phyloP scores from a whole-genome alignment of 805 yeast genomes.

The Yamadazyma laniorum region DNA sequence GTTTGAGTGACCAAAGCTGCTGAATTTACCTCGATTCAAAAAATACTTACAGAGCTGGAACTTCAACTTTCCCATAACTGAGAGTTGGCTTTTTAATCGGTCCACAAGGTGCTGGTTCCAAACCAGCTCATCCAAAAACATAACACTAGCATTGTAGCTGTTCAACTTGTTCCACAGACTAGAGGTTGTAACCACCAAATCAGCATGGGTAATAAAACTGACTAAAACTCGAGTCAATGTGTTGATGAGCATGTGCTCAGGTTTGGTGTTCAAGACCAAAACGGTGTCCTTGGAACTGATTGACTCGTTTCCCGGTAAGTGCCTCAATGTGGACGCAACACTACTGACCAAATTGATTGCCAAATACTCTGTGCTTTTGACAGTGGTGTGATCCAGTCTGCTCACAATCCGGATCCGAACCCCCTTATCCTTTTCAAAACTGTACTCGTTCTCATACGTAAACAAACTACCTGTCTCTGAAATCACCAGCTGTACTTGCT shows the following conservation, averaged over 20 bases:
- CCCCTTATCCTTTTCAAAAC: conserved; percentile 35
- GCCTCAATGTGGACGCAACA: conserved; percentile 50
- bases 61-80: conserved; percentile 19
- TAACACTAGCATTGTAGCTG: conserved; percentile 25
- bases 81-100: neutral
- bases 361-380: conserved; percentile 33
- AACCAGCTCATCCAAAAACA: conserved; percentile 18
- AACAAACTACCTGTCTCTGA: neutral
- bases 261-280: conserved; percentile 23
- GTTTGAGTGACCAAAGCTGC: conserved; percentile 14
- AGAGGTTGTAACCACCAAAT: conserved; percentile 18
- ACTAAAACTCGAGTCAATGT: conserved; percentile 38
- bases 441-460: conserved; percentile 29
- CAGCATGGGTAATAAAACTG: conserved; percentile 35
- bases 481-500: neutral
- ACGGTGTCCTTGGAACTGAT: conserved; percentile 19
- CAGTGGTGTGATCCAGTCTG: conserved; percentile 12
- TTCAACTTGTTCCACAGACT: conserved; percentile 14
- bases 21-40: conserved; percentile 50
- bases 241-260: conserved; percentile 21
- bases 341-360: conserved; percentile 55
- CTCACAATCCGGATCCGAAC: conserved; percentile 28
- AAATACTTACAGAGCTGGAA: conserved; percentile 39
- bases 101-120: neutral
- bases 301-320: conserved; percentile 30